phyloP scores from a whole-genome alignment of 1,284 basidiomycete species.

The Heterobasidion irregulare region DNA sequence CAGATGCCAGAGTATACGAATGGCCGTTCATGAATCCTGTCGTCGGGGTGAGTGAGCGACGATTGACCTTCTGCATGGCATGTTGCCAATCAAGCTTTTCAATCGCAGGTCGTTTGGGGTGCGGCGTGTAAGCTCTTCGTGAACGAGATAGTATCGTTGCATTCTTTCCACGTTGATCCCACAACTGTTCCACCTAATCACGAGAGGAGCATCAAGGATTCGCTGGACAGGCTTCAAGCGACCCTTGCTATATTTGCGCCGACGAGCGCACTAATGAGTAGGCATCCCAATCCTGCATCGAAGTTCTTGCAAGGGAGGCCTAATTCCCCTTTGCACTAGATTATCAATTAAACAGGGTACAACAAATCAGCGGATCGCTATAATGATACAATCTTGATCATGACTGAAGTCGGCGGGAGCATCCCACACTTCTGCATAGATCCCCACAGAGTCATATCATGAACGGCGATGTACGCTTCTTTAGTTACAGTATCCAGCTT shows the following conservation, averaged over 20 bases:
- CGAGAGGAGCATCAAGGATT: not conserved
- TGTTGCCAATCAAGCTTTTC: not conserved
- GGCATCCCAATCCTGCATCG: not conserved
- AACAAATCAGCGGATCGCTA: not conserved
- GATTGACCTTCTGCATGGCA: not conserved
- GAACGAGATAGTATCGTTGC: not conserved
- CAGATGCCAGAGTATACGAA: constrained; percentile 8
- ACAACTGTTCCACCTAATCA: not conserved
- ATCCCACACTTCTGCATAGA: too few relatives aligned
- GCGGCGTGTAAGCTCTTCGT: constrained; percentile 5
- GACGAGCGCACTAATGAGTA: not conserved
- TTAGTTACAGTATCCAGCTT: too few relatives aligned
- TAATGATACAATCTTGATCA: not conserved
- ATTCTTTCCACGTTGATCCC: not conserved
- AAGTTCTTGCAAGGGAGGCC: not conserved
- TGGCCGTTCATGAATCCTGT: constrained; percentile 16
- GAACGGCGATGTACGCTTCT: too few relatives aligned
- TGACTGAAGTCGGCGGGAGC: too few relatives aligned
- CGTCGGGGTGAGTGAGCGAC: constrained; percentile 16
- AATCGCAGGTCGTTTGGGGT: constrained; percentile 18
- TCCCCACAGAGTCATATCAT: too few relatives aligned
- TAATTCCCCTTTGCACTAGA: not conserved
- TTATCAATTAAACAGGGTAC: not conserved
- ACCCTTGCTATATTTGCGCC: not conserved
- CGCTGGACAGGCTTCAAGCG: not conserved